Evolutionary conservation across 441 rosid genomes (phyloP).

Genomic region (Arabidopsis lyrata): DNA sequence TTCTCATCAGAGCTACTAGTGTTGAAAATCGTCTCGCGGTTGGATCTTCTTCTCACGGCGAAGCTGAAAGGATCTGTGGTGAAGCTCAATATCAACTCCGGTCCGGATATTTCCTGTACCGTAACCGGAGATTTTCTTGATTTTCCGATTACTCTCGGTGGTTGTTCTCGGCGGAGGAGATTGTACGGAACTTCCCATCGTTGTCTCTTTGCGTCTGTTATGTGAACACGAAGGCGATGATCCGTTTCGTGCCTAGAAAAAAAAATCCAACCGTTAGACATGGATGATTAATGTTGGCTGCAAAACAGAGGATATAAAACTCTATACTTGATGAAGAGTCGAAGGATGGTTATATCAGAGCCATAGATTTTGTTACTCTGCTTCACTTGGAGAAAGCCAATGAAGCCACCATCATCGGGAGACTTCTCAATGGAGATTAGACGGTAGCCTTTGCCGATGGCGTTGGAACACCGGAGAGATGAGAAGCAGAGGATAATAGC

Average conservation of each 20-base stretch:
- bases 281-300: not conserved
- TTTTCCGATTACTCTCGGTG: slow-evolving; percentile 57
- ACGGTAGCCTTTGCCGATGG: slow-evolving; percentile 91
- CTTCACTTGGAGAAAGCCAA: slow-evolving; percentile 81
- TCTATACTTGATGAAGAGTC: slow-evolving; percentile 78
- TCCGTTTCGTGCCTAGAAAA: slow-evolving; percentile 74
- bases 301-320: slow-evolving; percentile 23
- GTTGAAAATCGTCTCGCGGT: slow-evolving; percentile 79
- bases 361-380: slow-evolving; percentile 74
- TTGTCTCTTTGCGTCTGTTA: slow-evolving; percentile 81
- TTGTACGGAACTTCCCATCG: slow-evolving; percentile 96
- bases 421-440: slow-evolving; percentile 73
- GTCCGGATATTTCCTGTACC: slow-evolving; percentile 59
- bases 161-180: slow-evolving; percentile 73
- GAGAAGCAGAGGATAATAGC: slow-evolving; percentile 41
- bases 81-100: slow-evolving; percentile 71
- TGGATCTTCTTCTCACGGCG: slow-evolving; percentile 78
- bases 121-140: slow-evolving; percentile 55
- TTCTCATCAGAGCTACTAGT: slow-evolving; percentile 47
- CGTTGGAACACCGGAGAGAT: slow-evolving; percentile 44
- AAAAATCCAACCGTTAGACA: slow-evolving; percentile 32
- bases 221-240: slow-evolving; percentile 75
- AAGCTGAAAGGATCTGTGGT: slow-evolving; percentile 80
- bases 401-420: slow-evolving; percentile 61
- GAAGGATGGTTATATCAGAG: slow-evolving; percentile 73